These are phyloP conservation scores for Stephania yunnanensis DNA, from an alignment of 164 flowering plant species.

Conservation along the genomic window DNA sequence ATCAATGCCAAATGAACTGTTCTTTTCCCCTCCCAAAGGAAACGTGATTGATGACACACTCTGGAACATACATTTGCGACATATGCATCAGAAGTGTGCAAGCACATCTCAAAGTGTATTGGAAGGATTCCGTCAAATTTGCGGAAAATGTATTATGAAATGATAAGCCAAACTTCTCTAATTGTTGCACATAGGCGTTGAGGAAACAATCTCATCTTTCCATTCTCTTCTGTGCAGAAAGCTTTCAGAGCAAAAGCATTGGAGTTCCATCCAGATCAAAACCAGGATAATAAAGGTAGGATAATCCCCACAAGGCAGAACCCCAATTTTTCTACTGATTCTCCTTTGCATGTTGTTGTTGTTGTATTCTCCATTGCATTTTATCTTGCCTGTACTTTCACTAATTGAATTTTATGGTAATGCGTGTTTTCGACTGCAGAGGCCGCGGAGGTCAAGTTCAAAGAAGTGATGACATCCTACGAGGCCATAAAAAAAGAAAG, in stretches of 20 bases:
- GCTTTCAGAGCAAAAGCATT: conserved; percentile 89
- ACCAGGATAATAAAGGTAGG: conserved; percentile 83
- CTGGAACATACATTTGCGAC: too few species aligned
- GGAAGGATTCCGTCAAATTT: too few species aligned
- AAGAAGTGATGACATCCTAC: conserved; percentile 82
- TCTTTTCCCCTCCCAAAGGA: too few species aligned
- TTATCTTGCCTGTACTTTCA: not conserved
- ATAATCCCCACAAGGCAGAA: not conserved
- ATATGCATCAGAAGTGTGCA: too few species aligned
- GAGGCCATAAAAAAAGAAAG: conserved; percentile 85
- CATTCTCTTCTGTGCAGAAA: conserved; percentile 33
- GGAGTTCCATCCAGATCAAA: conserved; percentile 96
- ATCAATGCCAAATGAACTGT: too few species aligned
- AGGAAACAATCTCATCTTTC: not conserved
- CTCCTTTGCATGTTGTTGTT: too few species aligned
- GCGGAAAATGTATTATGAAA: too few species aligned
- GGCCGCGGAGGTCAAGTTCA: conserved; percentile 87
- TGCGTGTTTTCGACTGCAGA: conserved; percentile 41
- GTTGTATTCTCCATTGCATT: not conserved
- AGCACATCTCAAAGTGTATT: too few species aligned
- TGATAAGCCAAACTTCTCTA: too few species aligned
- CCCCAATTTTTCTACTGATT: not conserved
- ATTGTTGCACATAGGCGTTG: not conserved
- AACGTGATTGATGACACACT: too few species aligned
- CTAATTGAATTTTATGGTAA: not conserved